Base-by-base conservation (phyloP, 1,139 yeast genomes). In the Yamadazyma buinensis region DNA sequence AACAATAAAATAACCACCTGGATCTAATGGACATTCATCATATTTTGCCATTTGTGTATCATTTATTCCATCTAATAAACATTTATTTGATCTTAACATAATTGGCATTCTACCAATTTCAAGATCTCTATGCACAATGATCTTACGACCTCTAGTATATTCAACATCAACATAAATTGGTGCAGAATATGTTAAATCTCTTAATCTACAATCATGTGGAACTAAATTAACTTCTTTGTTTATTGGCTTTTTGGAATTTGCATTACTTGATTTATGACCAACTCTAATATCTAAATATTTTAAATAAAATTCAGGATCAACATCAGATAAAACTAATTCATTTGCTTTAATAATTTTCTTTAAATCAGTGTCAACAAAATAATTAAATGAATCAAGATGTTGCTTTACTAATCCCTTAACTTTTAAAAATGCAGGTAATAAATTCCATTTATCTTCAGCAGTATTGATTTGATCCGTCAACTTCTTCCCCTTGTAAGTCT, bases 81-180 rank as follows among this genome's bases (percentile, higher is more conserved):
- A 92, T 57, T 87, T 86, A 55, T 87, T 85, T 23, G 95, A 84
- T 51, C 97, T 73, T 48, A 92, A 71, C 99, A 92, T 92, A 49
- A 92, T 81, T 10, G 99, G 99, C 97, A 92, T 92, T 52, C 95
- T 76, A 26, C 98, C 99, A 40, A 92, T 90, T 54, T 88, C 97
- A 44, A 94, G 75, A 54, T 88, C 95, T 52, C 84, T 76, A 49
- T 88, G 92, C 67, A 86, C 78, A 44, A 90, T 86, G 55, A 92
- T 86, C 57, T 87, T 88, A 46, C 92, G 73, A 14, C 97, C 98
- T 54, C 97, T 72, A 1, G 97, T 92, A 54, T 92, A 92, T 55
- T 94, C 98, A 21, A 92, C 95, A 61, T 92, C 98, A 34, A 94
- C 98, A 49, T 83, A 86, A 27, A 92, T 87, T 1, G 97, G 97